A percentile compares a stretch with the other conserved stretches of the same genome.
These are phyloP conservation scores for Hydnomerulius pinastri DNA, from an alignment of 768 basidiomycete species.

Conservation along the genomic window DNA sequence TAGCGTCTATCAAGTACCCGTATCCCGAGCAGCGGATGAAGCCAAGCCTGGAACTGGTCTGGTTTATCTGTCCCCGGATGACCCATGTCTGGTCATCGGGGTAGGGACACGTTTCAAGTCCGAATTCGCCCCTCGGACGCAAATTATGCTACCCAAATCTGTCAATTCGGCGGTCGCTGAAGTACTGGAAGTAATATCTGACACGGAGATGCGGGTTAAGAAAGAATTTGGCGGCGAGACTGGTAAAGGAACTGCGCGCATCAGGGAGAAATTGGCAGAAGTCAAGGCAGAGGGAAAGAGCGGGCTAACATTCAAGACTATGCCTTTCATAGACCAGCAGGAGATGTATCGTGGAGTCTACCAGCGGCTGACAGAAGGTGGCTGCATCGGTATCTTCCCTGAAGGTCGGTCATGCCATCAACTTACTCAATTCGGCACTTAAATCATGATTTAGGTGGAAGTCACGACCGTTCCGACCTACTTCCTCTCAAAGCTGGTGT, in stretches of 20 bases:
- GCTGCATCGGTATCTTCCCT: slow-evolving; percentile 95
- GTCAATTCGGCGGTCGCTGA: slow-evolving; percentile 78
- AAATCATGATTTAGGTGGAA: slow-evolving; percentile 68
- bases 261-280: slow-evolving; percentile 70
- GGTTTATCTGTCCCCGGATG: slow-evolving; percentile 68
- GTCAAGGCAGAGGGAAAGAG: slow-evolving; percentile 50
- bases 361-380: slow-evolving; percentile 78
- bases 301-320: slow-evolving; percentile 77
- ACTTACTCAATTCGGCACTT: background rate
- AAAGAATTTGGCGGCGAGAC: slow-evolving; percentile 84
- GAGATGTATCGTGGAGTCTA: slow-evolving; percentile 96
- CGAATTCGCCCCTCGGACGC: slow-evolving; percentile 76
- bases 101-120: slow-evolving; percentile 73
- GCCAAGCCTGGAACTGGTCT: slow-evolving; percentile 75
- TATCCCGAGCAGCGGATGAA: slow-evolving; percentile 86
- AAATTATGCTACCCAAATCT: slow-evolving; percentile 84
- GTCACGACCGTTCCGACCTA: slow-evolving; percentile 95
- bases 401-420: slow-evolving; percentile 65
- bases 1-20: slow-evolving; percentile 68
- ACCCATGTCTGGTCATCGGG: slow-evolving; percentile 85
- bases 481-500: slow-evolving; percentile 97
- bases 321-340: slow-evolving; percentile 91
- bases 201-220: slow-evolving; percentile 82
- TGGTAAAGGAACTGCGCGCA: slow-evolving; percentile 67
- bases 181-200: slow-evolving; percentile 85